Conservation (phyloP, 106 monocot genomes). For the Acanthochlamys bracteata region DNA sequence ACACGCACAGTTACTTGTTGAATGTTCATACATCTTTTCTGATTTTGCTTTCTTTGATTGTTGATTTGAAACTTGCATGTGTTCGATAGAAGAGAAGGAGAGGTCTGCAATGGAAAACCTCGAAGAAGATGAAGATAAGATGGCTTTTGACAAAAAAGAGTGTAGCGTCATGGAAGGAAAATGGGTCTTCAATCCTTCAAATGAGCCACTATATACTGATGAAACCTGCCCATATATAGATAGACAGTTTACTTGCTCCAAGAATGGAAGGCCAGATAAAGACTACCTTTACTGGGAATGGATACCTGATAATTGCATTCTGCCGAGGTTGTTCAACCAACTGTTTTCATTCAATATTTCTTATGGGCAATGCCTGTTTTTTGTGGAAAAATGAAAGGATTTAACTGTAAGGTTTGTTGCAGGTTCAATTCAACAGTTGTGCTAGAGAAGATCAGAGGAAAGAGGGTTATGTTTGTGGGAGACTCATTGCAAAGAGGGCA, state of each 20-base stretch:
- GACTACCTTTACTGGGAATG: slow-evolving; percentile 79
- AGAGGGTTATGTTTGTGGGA: slow-evolving; percentile 64
- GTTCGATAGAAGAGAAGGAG: slow-evolving; percentile 17
- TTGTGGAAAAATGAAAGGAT: background rate
- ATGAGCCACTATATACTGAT: slow-evolving; percentile 38
- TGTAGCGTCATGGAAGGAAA: slow-evolving; percentile 59
- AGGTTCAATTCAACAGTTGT: slow-evolving; percentile 39
- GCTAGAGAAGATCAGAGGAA: slow-evolving; percentile 63
- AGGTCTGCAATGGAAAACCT: slow-evolving; percentile 11
- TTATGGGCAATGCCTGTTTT: background rate
- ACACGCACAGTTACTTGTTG: background rate
- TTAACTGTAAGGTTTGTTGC: background rate
- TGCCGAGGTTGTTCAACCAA: slow-evolving; percentile 50
- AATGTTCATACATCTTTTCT: background rate
- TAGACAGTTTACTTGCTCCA: slow-evolving; percentile 34
- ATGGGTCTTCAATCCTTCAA: slow-evolving; percentile 60
- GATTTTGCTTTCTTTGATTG: background rate
- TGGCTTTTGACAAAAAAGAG: slow-evolving; percentile 22
- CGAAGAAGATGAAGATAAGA: slow-evolving; percentile 20
- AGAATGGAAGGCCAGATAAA: slow-evolving; percentile 70
- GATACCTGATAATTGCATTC: slow-evolving; percentile 55
- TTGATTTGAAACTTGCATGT: slow-evolving; percentile 4
- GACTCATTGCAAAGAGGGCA: slow-evolving; percentile 53
- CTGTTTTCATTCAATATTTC: too few relatives aligned
- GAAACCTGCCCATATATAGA: slow-evolving; percentile 72